Evolutionary conservation across 805 yeast genomes (phyloP), one percentile per base, ranked within the genome.

Genomic region (Brettanomyces custersianus): DNA sequence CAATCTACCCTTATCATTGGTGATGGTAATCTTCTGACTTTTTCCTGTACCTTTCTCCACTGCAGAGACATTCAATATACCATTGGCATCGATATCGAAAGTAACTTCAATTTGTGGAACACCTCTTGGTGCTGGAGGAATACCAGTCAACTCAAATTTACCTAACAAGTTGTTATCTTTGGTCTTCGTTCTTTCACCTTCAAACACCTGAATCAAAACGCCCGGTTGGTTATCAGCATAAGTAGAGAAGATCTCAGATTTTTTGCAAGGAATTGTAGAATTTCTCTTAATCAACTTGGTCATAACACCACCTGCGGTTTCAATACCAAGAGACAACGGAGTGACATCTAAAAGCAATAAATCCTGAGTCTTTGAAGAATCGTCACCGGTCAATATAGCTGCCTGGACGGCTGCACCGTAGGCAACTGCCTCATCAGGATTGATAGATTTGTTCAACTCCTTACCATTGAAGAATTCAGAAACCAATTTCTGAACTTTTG

Each of bases 331-430:
- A 38, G 96, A 88, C 62, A 88, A 75, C 66, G 96, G 96, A 55
- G 96, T 92, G 60, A 88, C 96, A 76, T 88, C 97, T 62, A 88
- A 76, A 58, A 88, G 74, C 59, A 88, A 72, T 63, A 87, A 71
- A 64, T 87, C 96, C 72, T 87, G 95, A 44, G 96, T 87, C 43
- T 86, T 85, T 42, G 95, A 78, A 27, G 96, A 85, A 51, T 88
- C 79, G 68, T 87, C 95, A 70, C 96, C 96, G 40, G 95, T 77
- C 61, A 87, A 75, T 60, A 87, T 87, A 52, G 96, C 96, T 49
- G 95, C 96, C 74, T 87, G 96, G 51, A 87, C 96, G 48, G 96
- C 96, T 49, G 96, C 96, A 80, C 96, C 96, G 70, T 87, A 87
- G 56, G 96, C 96, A 66, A 87, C 96, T 57, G 96, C 96, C 72